Evolutionary conservation across 345 rosid genomes (phyloP).

Genomic region (Linum tenue): DNA sequence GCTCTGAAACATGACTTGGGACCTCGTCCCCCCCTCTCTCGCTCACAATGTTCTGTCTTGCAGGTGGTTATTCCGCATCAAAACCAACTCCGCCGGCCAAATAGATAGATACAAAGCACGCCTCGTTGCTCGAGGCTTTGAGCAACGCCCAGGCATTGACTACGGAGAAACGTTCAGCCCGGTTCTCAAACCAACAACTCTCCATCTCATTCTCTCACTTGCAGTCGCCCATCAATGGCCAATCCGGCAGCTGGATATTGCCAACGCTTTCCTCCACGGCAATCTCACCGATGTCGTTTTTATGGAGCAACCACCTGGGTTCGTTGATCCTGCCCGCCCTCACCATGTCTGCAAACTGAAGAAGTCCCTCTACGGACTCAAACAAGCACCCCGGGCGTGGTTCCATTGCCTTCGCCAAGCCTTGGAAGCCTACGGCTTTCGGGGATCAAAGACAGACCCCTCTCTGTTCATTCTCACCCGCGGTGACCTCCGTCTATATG

Average conservation of each 20-base stretch:
- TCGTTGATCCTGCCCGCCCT: neutral
- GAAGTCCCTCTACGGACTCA: neutral
- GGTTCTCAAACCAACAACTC: constrained; percentile 7
- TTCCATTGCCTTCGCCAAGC: neutral
- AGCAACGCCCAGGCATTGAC: constrained; percentile 6
- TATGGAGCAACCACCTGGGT: too few relatives aligned
- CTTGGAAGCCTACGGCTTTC: neutral
- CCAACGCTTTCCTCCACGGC: constrained; percentile 1
- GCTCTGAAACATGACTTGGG: constrained; percentile 5
- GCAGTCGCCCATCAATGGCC: neutral
- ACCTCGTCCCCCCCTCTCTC: constrained; percentile 1
- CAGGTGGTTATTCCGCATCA: constrained; percentile 13
- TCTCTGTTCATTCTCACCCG: neutral
- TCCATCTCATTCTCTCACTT: neutral
- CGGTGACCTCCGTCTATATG: neutral
- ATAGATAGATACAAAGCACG: constrained; percentile 1
- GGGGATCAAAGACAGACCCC: neutral
- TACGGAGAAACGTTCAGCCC: constrained; percentile 9
- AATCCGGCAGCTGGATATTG: neutral
- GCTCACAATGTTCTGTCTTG: constrained; percentile 8
- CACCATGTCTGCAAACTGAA: neutral
- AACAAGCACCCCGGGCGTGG: constrained; percentile 5
- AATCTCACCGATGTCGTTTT: neutral
- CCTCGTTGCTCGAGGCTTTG: constrained; percentile 1
- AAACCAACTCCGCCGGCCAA: neutral